phyloP scores from a whole-genome alignment of 2,329 filamentous ascomycete species.

The Bipolaris zeicola region DNA sequence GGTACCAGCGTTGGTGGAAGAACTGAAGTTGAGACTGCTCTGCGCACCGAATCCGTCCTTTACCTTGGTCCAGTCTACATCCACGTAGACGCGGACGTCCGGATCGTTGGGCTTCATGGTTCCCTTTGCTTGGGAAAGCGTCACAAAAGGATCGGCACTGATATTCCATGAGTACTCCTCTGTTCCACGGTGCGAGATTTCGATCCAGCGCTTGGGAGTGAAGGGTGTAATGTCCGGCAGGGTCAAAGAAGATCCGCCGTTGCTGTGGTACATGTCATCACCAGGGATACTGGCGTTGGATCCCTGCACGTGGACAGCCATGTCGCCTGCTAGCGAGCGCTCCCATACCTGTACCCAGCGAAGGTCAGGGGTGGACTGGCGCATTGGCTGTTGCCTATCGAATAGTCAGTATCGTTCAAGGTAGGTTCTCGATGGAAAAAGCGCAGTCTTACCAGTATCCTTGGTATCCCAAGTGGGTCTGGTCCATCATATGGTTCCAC shows the following conservation, averaged over 20 bases:
- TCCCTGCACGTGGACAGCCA: conserved; percentile 69
- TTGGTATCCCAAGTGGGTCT: conserved; percentile 50
- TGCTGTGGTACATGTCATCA: conserved; percentile 65
- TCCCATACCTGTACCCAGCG: conserved; percentile 64
- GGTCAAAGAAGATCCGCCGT: conserved; percentile 49
- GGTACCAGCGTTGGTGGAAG: conserved; percentile 48
- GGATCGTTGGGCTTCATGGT: conserved; percentile 37
- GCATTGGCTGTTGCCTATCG: conserved; percentile 72
- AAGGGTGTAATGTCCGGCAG: conserved; percentile 42
- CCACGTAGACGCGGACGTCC: conserved; percentile 46
- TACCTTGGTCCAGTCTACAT: conserved; percentile 44
- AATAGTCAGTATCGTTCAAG: conserved; percentile 1
- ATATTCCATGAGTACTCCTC: conserved; percentile 44
- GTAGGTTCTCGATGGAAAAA: background rate
- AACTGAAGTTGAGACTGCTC: conserved; percentile 43
- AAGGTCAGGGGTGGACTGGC: conserved; percentile 68
- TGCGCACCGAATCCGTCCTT: conserved; percentile 34
- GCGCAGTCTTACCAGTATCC: conserved; percentile 48
- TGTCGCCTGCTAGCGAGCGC: conserved; percentile 63
- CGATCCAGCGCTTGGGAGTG: conserved; percentile 44
- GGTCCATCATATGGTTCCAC: conserved; percentile 51
- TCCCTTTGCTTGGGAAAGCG: conserved; percentile 40
- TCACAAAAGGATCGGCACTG: conserved; percentile 46
- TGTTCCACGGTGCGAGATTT: conserved; percentile 45
- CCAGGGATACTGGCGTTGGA: conserved; percentile 70